Evolutionary conservation across 2,329 filamentous ascomycete species (phyloP), one percentile per base, ranked within the genome.

Genomic region (Trichoderma sp.): DNA sequence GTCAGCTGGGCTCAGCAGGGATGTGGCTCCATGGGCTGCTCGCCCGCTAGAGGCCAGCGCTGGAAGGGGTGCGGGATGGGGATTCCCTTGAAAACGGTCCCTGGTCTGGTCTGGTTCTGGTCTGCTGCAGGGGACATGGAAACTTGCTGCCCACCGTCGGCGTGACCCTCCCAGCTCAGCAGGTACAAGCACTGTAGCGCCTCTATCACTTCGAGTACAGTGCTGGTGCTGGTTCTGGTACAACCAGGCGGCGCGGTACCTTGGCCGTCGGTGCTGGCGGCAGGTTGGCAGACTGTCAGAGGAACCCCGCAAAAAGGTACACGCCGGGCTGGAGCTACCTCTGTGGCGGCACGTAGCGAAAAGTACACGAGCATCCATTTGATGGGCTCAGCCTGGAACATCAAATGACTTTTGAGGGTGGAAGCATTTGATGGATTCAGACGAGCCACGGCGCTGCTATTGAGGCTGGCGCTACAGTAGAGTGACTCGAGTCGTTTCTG

Each of bases 1-100:
- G 70, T 71, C 70, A 71, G 70, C 70, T 71, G 70, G 64, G 55
- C 69, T 32, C 55, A 50, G 39, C 69, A 67, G 39, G 69, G 55
- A 65, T 65, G 59, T 47, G 68, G 58, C 67, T 61, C 57, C 68
- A 47, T 36, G 32, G 68, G 58, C 67, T 61, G 28, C 17, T 59
- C 53, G 32, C 53, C 23, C 34, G 32, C 65, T 58, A 20, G 55
- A 59, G 20, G 32, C 58, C 58, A 36, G 32, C 34, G 59, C 58
- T 34, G 30, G 30, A 34, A 59, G 59, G 57, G 28, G 28, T 59
- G 55, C 28, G 7, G 36, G 36, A n/a, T 39, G 39, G 39, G 57
- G 30, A 34, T 59, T 34, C 30, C 30, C 57, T 59, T 23, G 57
- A 17, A 59, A 59, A 34, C 26, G 26, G 57, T 62, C 23, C 57